A percentile compares a stretch with the other conserved stretches of the same genome.
phyloP scores from a whole-genome alignment of 1,284 basidiomycete genomes.

The Laetiporus sulphureus region DNA sequence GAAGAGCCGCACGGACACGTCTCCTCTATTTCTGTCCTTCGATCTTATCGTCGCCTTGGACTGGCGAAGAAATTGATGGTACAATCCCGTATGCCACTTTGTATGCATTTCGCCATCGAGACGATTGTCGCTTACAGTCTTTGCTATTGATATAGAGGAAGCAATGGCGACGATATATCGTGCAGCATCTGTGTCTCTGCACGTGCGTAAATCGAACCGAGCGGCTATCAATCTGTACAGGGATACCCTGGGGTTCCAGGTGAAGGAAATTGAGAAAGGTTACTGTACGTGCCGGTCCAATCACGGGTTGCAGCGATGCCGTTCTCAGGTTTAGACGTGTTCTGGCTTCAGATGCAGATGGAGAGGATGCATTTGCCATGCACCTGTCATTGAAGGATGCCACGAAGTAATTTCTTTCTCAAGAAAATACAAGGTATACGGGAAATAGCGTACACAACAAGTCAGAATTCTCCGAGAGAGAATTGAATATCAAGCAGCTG shows the following conservation, averaged over 20 bases:
- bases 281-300: conserved; percentile 91
- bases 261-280: conserved; percentile 68
- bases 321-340: conserved; percentile 23
- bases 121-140: neutral
- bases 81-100: conserved; percentile 59
- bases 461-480: no score
- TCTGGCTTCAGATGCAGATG: conserved; percentile 63
- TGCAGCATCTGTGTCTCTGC: conserved; percentile 73
- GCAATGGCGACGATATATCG: conserved; percentile 83
- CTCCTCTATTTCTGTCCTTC: conserved; percentile 85
- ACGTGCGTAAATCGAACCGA: conserved; percentile 84
- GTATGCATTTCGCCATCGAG: neutral
- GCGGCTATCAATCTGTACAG: conserved; percentile 81
- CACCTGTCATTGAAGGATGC: conserved; percentile 49
- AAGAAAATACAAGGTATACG: conserved; percentile 7
- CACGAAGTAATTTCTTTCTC: conserved; percentile 14
- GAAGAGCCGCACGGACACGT: conserved; percentile 79
- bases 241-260: conserved; percentile 78
- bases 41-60: conserved; percentile 79
- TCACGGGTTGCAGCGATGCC: no score
- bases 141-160: conserved; percentile 27
- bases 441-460: no score
- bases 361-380: conserved; percentile 92
- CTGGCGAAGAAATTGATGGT: conserved; percentile 87
- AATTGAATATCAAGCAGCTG: no score